These are phyloP conservation scores for Nakazawaea populi DNA, from an alignment of 805 yeast species.

Conservation along the genomic window DNA sequence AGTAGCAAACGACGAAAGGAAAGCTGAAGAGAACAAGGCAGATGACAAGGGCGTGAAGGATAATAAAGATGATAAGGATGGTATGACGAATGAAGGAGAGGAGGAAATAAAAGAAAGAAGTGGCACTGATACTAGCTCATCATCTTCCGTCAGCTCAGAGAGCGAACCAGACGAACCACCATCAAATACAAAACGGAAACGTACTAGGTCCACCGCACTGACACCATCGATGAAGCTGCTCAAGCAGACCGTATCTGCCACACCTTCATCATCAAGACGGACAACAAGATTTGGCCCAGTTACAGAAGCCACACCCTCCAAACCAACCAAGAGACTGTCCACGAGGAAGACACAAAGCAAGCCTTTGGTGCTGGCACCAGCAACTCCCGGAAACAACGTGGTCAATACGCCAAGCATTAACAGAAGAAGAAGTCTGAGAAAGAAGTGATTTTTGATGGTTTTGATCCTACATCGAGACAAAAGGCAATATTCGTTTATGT, in stretches of 20 bases:
- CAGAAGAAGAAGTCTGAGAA: slow-evolving; percentile 9
- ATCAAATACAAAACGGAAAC: neutral
- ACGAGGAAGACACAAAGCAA: neutral
- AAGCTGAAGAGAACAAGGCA: slow-evolving; percentile 1
- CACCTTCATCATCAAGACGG: slow-evolving; percentile 6
- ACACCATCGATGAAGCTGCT: slow-evolving; percentile 4
- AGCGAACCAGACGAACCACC: neutral
- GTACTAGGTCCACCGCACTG: slow-evolving; percentile 5
- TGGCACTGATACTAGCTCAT: neutral
- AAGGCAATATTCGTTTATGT: too few relatives aligned
- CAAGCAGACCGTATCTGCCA: neutral
- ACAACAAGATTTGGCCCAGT: slow-evolving; percentile 1
- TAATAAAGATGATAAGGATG: neutral
- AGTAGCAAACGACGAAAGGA: neutral
- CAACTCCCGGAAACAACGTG: neutral
- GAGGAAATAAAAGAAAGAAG: slow-evolving; percentile 1
- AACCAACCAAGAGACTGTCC: slow-evolving; percentile 5
- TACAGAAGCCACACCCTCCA: slow-evolving; percentile 8
- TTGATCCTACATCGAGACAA: too few relatives aligned
- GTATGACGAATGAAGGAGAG: neutral
- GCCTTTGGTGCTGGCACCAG: neutral
- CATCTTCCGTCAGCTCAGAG: neutral
- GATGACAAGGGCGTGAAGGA: slow-evolving; percentile 2
- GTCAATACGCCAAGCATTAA: slow-evolving; percentile 3
- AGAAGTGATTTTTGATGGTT: neutral